Evolutionary conservation across 2,329 filamentous ascomycete genomes (phyloP), one percentile per base, ranked within the genome.

Genomic region (Pseudophaeomoniella oleicola): DNA sequence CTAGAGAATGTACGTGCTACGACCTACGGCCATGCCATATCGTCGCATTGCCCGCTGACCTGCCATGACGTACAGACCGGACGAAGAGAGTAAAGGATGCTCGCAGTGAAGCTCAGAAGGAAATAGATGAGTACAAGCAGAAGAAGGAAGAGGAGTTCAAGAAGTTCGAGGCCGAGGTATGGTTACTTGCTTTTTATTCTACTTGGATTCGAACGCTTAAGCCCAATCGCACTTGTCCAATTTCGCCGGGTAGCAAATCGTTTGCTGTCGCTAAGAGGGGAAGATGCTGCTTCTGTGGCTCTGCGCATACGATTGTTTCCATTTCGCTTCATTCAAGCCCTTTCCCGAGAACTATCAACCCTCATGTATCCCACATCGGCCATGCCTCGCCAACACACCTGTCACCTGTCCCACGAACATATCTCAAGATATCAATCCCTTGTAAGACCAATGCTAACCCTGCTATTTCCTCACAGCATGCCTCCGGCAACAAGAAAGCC

Each of bases 61-160:
- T 35, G 42, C 38, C 30, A 22, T 14, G 19, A 27, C 5, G 29
- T 33, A 42, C 48, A 86, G 81, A 86, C 72, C 86, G 90, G 56
- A 94, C 90, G 44, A 94, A 94, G 71, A 79, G 86, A 57, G 85
- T 98, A 64, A 93, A 85, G 65, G 90, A 96, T 66, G 90, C 90
- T 45, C 83, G 88, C 56, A 78, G 83, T 55, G 90, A 98, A 63
- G 90, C 90, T 44, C 92, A 94, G 66, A 93, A 93, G 65, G 88
- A 98, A 61, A 94, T 98, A 54, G 83, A 94, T 47, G 81, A 85
- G 39, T 96, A 98, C 69, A 77, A 78, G 58, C 74, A 78, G 53
- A 65, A 79, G 51, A 98, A 94, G 68, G 90, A 98, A 54, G 73
- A 82, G 22, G 88, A 96, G 62, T 96, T 86, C 68, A 88, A 90